Percentiles rank a stretch among this genome's conserved stretches.
Evolutionary conservation across 108 stramenopile species (phyloP).

Genomic region (Aurantiochytrium sp.): DNA sequence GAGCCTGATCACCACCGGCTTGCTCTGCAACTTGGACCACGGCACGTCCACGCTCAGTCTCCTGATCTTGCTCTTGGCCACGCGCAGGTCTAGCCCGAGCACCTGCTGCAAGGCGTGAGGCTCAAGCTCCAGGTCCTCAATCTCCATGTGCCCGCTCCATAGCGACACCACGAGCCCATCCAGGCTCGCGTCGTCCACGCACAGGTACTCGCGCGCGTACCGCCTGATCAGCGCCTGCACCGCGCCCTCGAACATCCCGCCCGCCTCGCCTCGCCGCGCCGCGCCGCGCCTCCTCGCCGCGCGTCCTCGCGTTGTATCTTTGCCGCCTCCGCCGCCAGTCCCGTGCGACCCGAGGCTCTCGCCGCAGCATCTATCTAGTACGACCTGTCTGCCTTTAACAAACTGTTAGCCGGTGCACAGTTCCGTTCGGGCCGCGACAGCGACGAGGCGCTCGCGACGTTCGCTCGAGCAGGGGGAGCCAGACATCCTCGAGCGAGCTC

Average conservation of each 20-base stretch:
- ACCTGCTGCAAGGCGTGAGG: not conserved
- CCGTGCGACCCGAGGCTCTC: too few relatives aligned
- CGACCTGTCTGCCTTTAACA: too few relatives aligned
- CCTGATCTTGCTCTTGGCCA: not conserved
- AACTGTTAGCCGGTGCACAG: too few relatives aligned
- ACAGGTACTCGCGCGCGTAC: constrained; percentile 7
- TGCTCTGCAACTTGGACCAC: constrained; percentile 14
- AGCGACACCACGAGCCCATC: not conserved
- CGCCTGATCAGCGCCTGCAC: not conserved
- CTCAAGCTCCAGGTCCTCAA: constrained; percentile 1
- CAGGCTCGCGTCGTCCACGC: constrained; percentile 10
- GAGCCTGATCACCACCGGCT: constrained; percentile 6
- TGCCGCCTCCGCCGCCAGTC: too few relatives aligned
- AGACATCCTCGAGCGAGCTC: not conserved
- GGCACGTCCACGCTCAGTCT: constrained; percentile 2
- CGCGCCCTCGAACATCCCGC: not conserved
- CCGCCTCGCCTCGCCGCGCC: not conserved
- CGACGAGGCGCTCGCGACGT: not conserved
- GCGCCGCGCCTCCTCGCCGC: too few relatives aligned
- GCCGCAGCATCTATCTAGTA: too few relatives aligned
- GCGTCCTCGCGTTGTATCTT: too few relatives aligned
- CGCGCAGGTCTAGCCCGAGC: not conserved
- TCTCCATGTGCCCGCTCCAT: constrained; percentile 2
- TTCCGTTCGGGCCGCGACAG: too few relatives aligned
- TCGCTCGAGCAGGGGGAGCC: not conserved